Percentiles rank a stretch among this genome's conserved stretches.
Evolutionary conservation across 2,329 filamentous ascomycete genomes (phyloP).

Genomic region (Daldinia eschscholtzii): DNA sequence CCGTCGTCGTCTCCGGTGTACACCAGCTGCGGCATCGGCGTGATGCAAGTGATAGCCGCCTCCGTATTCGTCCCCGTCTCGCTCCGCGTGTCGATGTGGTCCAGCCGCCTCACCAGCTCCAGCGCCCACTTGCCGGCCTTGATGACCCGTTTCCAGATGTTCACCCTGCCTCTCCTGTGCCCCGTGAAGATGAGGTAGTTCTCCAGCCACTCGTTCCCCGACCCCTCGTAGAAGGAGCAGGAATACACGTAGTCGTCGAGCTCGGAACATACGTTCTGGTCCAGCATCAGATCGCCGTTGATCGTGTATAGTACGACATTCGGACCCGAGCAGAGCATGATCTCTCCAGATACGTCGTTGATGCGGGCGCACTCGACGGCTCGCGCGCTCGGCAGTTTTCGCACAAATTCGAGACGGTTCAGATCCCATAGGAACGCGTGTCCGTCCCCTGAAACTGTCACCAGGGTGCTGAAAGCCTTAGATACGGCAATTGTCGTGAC

Average conservation of each 20-base stretch:
- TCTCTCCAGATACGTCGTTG: conserved; percentile 91
- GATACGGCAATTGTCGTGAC: conserved; percentile 87
- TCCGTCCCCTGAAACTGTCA: conserved; percentile 86
- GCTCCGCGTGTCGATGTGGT: conserved; percentile 79
- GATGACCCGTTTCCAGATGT: conserved; percentile 75
- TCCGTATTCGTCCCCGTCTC: conserved; percentile 69
- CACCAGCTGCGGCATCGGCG: conserved; percentile 83
- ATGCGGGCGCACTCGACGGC: conserved; percentile 81
- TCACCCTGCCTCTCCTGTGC: conserved; percentile 85
- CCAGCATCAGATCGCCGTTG: conserved; percentile 85
- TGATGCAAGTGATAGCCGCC: conserved; percentile 85
- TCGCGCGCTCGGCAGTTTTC: conserved; percentile 73
- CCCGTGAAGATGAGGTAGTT: conserved; percentile 89
- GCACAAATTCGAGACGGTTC: conserved; percentile 88
- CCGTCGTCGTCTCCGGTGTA: conserved; percentile 97
- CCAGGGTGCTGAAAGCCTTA: conserved; percentile 86
- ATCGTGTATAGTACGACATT: conserved; percentile 85
- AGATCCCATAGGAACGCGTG: conserved; percentile 93
- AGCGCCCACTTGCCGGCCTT: conserved; percentile 77
- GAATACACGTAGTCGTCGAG: conserved; percentile 82
- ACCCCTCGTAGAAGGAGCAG: conserved; percentile 93
- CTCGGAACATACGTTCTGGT: conserved; percentile 80
- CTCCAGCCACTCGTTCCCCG: conserved; percentile 91
- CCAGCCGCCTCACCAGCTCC: conserved; percentile 82
- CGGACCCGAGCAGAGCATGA: conserved; percentile 83